Conservation (phyloP, 1,284 basidiomycete genomes). For the Chalciporus piperatoides region DNA sequence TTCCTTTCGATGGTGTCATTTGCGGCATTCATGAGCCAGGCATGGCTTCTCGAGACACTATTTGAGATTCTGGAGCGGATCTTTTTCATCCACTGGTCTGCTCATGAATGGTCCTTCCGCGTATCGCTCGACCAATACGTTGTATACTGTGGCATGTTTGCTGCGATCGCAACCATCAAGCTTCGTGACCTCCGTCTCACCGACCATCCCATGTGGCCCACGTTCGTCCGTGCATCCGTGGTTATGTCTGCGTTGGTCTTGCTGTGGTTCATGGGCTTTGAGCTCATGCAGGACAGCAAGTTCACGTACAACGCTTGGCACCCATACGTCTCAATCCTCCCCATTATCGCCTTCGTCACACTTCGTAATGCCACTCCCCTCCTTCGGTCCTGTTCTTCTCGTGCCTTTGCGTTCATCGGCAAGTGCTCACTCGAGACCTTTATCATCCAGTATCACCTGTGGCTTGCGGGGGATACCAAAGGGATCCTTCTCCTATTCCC, state of each 20-base stretch:
- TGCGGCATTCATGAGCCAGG: constrained; percentile 64
- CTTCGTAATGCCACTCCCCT: constrained; percentile 73
- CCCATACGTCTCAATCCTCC: constrained; percentile 78
- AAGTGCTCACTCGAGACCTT: constrained; percentile 83
- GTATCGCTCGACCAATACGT: constrained; percentile 85
- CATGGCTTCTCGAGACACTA: constrained; percentile 57
- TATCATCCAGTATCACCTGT: constrained; percentile 87
- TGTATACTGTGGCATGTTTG: constrained; percentile 82
- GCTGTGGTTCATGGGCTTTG: constrained; percentile 80
- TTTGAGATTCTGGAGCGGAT: constrained; percentile 64
- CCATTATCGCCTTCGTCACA: constrained; percentile 70
- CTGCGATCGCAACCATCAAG: constrained; percentile 73
- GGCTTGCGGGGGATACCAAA: constrained; percentile 85
- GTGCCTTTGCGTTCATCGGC: constrained; percentile 76
- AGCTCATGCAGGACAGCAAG: constrained; percentile 71
- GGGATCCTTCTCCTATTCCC: constrained; percentile 79
- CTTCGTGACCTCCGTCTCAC: constrained; percentile 68
- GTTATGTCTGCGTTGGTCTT: constrained; percentile 51
- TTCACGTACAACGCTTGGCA: constrained; percentile 85
- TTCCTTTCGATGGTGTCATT: constrained; percentile 57
- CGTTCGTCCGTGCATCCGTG: constrained; percentile 46
- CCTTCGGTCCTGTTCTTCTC: constrained; percentile 67
- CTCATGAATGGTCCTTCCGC: constrained; percentile 83
- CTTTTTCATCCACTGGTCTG: constrained; percentile 79
- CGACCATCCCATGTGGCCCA: constrained; percentile 65